Base-by-base conservation (phyloP, 225 moss, liverwort and hornwort species). In the Pseudoscleropodium purum region DNA sequence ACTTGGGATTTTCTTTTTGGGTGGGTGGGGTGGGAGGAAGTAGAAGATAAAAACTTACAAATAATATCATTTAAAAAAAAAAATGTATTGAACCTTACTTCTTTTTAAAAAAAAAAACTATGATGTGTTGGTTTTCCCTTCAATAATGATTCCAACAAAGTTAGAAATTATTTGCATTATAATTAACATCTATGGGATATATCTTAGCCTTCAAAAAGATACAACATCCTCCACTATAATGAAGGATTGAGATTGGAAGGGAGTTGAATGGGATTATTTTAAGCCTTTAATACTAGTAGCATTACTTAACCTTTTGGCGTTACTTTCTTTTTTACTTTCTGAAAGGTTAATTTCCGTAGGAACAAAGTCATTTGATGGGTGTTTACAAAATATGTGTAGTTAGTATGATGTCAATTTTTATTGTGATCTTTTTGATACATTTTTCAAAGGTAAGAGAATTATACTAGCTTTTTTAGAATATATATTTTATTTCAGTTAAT, bases 151-250 rank as follows among this genome's bases (percentile, higher is more conserved):
- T 37, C 4, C 9, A 37, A 37, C 2, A 56, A 37, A 37, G 15
- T 15, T 15, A 56, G 4, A 56, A 56, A 37, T 25, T 15, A 0
- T 16, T 15, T 37, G 8, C 14, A 52, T 77, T 52, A 36, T 8
- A 15, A 34, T 8, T 52, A 9, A 34, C 8, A 76, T 14, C 1
- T 8, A 2, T 57, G 5, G 8, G 19, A 2, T 8, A 13, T 13
- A 60, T 60, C 8, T 30, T 29, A n/a, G n/a, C 29, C 7, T 29
- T 59, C 6, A 37, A 0, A 39, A 4, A 8, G 19, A 60, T 59
- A 18, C 11, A 81, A 18, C 1, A 30, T 60, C 2, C 0, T 13
- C 18, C 1, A 60, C 4, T 2, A 8, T 1, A 19, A 41, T 30
- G 5, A 39, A 39, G 30, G 7, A 60, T 13, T 39, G 19, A 39